phyloP scores from a whole-genome alignment of 371 early-diverging fungal genomes.

The Mortierella sp. region DNA sequence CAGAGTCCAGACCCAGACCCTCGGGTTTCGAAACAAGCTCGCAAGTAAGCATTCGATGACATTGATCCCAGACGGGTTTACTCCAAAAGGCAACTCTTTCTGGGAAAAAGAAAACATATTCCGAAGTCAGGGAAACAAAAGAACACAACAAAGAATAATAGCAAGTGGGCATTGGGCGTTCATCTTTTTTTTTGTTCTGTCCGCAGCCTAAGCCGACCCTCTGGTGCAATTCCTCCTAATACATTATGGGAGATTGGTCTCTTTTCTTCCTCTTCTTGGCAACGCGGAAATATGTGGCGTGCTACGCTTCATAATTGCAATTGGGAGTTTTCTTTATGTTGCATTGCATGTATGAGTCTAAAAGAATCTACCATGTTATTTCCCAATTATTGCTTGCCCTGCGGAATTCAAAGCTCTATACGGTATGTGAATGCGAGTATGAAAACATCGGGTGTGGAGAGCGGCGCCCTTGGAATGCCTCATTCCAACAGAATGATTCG shows the following conservation, averaged over 20 bases:
- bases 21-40: background rate
- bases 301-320: background rate
- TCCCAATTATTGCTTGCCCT: no score
- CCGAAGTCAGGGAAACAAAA: slow-evolving; percentile 2
- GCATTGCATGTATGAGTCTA: background rate
- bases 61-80: background rate
- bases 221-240: background rate
- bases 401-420: no score
- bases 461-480: no score
- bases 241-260: background rate
- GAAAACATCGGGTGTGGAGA: no score
- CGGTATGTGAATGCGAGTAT: no score
- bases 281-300: slow-evolving; percentile 5
- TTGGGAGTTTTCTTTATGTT: background rate
- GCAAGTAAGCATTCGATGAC: background rate
- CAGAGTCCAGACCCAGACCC: background rate
- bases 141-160: background rate
- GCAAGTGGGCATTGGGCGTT: background rate
- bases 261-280: background rate
- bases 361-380: no score
- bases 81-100: background rate
- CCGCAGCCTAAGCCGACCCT: background rate
- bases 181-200: background rate
- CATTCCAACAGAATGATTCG: no score
- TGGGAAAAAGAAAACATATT: background rate